Percentiles rank a stretch among this genome's conserved stretches.
These are phyloP conservation scores for Clitopilus passeckerianus DNA, from an alignment of 768 basidiomycete species.

Conservation along the genomic window DNA sequence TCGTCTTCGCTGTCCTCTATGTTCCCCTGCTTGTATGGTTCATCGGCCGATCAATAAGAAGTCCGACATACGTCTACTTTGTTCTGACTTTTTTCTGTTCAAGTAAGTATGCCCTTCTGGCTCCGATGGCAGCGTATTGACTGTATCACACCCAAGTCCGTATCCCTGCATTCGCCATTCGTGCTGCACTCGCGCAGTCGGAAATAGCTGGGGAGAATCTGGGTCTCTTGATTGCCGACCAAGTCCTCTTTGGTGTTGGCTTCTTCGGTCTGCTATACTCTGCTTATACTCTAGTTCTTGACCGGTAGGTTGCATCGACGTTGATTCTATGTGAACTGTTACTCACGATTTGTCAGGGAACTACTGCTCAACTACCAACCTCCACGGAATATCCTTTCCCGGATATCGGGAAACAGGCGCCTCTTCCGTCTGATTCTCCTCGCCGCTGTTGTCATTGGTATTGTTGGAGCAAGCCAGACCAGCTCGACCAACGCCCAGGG, in stretches of 20 bases:
- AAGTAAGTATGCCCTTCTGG: constrained; percentile 9
- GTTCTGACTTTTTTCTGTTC: constrained; percentile 21
- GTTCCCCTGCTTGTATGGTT: constrained; percentile 15
- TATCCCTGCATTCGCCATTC: constrained; percentile 20
- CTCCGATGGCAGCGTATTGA: neutral
- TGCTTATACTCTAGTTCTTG: constrained; percentile 25
- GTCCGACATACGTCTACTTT: constrained; percentile 18
- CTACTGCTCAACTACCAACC: neutral
- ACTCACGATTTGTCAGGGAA: neutral
- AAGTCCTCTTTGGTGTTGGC: constrained; percentile 24
- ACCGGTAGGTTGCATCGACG: constrained; percentile 16
- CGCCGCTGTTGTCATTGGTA: constrained; percentile 12
- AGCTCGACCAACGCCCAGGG: constrained; percentile 4
- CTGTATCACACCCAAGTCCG: constrained; percentile 15
- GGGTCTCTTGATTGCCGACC: constrained; percentile 18
- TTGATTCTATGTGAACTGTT: neutral
- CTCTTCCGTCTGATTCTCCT: constrained; percentile 11
- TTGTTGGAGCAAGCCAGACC: constrained; percentile 13
- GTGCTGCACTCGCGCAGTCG: constrained; percentile 17
- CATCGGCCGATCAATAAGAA: constrained; percentile 12
- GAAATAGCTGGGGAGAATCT: constrained; percentile 18
- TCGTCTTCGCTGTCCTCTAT: constrained; percentile 21
- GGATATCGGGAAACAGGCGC: constrained; percentile 9
- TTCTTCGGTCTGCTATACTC: constrained; percentile 28
- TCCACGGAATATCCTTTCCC: neutral